Percentiles rank a stretch among this genome's conserved stretches.
Conservation (phyloP, 73 alveolate genomes). For the Effrenium voratum region DNA sequence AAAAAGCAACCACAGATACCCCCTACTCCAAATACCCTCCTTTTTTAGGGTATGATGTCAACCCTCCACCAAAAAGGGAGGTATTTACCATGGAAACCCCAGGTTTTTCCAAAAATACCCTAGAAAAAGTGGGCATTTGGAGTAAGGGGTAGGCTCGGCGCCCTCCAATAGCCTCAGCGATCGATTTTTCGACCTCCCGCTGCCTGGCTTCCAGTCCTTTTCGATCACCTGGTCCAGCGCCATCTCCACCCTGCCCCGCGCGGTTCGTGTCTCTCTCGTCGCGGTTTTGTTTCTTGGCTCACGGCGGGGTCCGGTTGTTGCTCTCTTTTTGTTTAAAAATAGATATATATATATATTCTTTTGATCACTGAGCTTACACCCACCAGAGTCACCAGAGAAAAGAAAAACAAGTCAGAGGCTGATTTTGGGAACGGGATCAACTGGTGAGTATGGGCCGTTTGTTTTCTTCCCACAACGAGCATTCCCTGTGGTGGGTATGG, state of each 20-base stretch:
- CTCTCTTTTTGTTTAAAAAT: not conserved
- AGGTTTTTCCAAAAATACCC: no score
- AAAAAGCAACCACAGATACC: no score
- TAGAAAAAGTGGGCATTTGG: no score
- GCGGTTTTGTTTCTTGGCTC: no score
- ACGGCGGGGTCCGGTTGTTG: not conserved
- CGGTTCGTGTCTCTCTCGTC: not conserved
- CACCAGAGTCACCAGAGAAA: not conserved
- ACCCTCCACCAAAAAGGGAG: no score
- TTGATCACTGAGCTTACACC: not conserved
- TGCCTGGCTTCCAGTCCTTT: conserved; percentile 15
- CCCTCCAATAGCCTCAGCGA: not conserved
- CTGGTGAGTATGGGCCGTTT: no score
- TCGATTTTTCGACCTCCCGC: not conserved
- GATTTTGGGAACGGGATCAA: not conserved
- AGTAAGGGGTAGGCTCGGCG: no score
- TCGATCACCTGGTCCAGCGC: conserved; percentile 75
- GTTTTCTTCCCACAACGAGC: no score
- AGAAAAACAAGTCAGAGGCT: not conserved
- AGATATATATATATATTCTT: not conserved
- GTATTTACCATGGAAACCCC: no score
- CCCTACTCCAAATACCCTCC: no score
- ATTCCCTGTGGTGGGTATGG: no score
- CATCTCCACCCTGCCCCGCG: conserved; percentile 55
- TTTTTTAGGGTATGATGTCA: no score